phyloP scores from a whole-genome alignment of 805 yeast species.

The Pichia cephalocereana region DNA sequence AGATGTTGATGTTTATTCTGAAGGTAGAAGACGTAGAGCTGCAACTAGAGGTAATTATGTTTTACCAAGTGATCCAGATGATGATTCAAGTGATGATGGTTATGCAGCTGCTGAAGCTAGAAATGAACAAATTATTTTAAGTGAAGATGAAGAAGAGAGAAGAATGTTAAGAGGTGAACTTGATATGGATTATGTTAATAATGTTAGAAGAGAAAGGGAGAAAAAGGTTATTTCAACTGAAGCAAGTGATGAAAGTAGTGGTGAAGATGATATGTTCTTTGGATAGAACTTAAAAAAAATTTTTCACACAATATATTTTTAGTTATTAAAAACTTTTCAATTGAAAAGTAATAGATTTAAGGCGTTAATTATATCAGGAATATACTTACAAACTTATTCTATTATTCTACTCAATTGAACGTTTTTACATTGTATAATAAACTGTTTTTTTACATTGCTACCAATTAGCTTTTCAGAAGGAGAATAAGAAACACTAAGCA shows the following conservation, averaged over 20 bases:
- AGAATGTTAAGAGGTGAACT: constrained; percentile 11
- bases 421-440: no score
- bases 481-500: no score
- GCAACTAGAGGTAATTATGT: constrained; percentile 58
- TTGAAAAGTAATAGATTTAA: no score
- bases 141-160: constrained; percentile 14
- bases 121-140: constrained; percentile 11
- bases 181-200: constrained; percentile 5
- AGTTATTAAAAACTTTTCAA: no score
- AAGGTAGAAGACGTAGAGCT: constrained; percentile 4
- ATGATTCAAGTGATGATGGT: constrained; percentile 36
- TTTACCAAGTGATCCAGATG: constrained; percentile 50
- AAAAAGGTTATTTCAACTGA: background rate
- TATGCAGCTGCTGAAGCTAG: constrained; percentile 12
- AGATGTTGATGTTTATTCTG: constrained; percentile 6
- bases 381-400: no score
- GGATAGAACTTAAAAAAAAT: background rate
- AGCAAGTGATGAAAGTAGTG: constrained; percentile 4
- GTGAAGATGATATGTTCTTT: constrained; percentile 1
- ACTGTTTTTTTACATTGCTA: no score
- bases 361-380: no score
- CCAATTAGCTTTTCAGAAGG: no score
- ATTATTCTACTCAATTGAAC: no score
- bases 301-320: no score
- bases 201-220: background rate